Percentiles rank a stretch among this genome's conserved stretches.
Evolutionary conservation across 495 filamentous ascomycete species (phyloP).

Genomic region (Apodospora peruviana): DNA sequence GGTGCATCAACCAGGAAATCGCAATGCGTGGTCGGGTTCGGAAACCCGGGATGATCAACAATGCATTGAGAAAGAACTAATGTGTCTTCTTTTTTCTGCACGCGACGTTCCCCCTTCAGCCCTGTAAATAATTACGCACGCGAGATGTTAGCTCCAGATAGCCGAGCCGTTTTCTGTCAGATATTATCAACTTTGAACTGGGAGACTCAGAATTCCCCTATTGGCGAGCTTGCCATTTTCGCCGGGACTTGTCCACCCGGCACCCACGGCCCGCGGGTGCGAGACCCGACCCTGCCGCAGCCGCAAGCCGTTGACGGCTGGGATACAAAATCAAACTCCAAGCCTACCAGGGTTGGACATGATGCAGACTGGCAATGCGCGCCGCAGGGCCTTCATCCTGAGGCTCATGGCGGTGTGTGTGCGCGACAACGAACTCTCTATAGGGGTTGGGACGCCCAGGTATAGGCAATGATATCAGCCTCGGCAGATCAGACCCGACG

Average conservation of each 20-base stretch:
- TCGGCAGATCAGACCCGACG: too few relatives aligned
- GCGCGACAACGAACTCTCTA: too few relatives aligned
- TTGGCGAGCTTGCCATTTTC: constrained; percentile 23
- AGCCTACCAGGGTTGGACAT: background rate
- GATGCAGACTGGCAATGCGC: background rate
- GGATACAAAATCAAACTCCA: background rate
- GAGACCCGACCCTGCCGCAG: constrained; percentile 7
- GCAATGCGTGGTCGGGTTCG: too few relatives aligned
- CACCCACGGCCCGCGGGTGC: constrained; percentile 21
- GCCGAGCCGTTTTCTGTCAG: constrained; percentile 6
- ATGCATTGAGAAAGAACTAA: constrained; percentile 6
- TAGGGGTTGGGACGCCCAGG: background rate
- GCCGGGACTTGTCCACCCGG: constrained; percentile 12
- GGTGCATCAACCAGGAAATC: constrained; percentile 3
- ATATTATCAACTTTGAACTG: background rate
- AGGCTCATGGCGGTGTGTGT: too few relatives aligned
- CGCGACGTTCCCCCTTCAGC: constrained; percentile 15
- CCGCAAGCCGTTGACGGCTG: background rate
- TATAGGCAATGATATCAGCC: too few relatives aligned
- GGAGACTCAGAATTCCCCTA: constrained; percentile 19
- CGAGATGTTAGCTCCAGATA: constrained; percentile 10
- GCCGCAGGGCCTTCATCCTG: background rate
- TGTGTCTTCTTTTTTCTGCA: background rate
- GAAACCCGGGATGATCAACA: constrained; percentile 12
- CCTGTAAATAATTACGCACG: constrained; percentile 15